phyloP scores from a whole-genome alignment of 2,329 filamentous ascomycete genomes.

The Hymenotorrendiella dingleyae region DNA sequence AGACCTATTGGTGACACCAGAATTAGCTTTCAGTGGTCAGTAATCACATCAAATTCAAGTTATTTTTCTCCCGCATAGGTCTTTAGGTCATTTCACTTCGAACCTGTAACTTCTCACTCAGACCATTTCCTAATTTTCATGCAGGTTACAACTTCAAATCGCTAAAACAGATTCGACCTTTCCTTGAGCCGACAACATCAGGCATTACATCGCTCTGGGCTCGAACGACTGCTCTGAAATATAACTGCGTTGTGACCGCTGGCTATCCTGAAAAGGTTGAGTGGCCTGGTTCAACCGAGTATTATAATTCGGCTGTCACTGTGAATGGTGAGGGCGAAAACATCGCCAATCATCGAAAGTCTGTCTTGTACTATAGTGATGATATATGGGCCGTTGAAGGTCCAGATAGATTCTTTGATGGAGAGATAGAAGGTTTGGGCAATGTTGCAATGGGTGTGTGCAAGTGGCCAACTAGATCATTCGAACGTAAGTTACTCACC shows the following conservation, averaged over 20 bases:
- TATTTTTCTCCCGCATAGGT: neutral
- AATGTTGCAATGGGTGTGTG: conserved; percentile 54
- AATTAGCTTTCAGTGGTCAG: conserved; percentile 57
- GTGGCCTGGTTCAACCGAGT: conserved; percentile 46
- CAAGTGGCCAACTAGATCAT: conserved; percentile 31
- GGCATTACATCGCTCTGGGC: conserved; percentile 71
- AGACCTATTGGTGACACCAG: conserved; percentile 68
- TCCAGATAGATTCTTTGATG: conserved; percentile 42
- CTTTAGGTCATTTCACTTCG: neutral
- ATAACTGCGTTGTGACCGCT: conserved; percentile 61
- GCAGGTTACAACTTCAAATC: conserved; percentile 71
- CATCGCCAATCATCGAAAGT: conserved; percentile 55
- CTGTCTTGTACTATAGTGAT: conserved; percentile 52
- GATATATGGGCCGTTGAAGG: conserved; percentile 57
- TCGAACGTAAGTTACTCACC: conserved; percentile 9
- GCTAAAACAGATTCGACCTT: conserved; percentile 59
- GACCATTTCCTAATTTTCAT: too few species aligned
- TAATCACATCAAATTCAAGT: neutral
- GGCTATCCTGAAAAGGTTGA: conserved; percentile 71
- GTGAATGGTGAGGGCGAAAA: conserved; percentile 55
- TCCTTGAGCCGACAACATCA: conserved; percentile 58
- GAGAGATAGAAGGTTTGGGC: conserved; percentile 42
- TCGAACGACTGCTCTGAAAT: conserved; percentile 55
- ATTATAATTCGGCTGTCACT: conserved; percentile 50
- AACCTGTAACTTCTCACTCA: conserved; percentile 1